Evolutionary conservation across 768 basidiomycete species (phyloP), one percentile per base, ranked within the genome.

Genomic region (Boletus rex-veris): DNA sequence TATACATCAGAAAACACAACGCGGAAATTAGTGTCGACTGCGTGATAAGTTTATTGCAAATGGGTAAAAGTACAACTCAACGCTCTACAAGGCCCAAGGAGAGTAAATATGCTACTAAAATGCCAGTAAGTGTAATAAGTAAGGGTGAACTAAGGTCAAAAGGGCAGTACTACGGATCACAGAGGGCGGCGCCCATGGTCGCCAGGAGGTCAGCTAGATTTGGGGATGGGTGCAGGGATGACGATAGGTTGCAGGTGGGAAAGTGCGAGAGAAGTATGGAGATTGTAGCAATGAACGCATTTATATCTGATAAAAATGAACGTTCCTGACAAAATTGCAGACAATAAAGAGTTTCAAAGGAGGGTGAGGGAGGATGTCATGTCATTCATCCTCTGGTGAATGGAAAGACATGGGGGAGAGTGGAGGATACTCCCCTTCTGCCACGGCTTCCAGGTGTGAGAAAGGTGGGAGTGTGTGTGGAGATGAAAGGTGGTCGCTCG

Each of bases 381-480:
- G 15, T 38, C 37, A 38, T 18, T 58, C 74, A 73, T 74, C 74
- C 58, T 74, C 81, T 71, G 78, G 74, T 68, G 77, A 68, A 63
- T 71, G 79, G 60, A 90, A 85, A 36, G 86, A 81, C 84, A 89
- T 87, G 16, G 86, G 86, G 38, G 86, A 88, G 41, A 85, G 70
- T n/a, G 86, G 83, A 39, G 84, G 78, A 49, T 77, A 82, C 66
- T 87, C 87, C 51, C 86, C 83, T 55, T 86, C 89, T 48, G 90
- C 91, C 49, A 91, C 84, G 42, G 90, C 92, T 61, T 90, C 89
- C 53, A 93, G 75, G 52, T 89, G 82, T 30, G 90, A 84, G 63
- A 90, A 92, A 10, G 90, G 88, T 40, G 88, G 88, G 42, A 90
- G 74, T 36, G 82, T 65, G 52, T 79, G 79, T 57, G 78, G 68